phyloP scores from a whole-genome alignment of 164 flowering plant species.

The Protea cynaroides region DNA sequence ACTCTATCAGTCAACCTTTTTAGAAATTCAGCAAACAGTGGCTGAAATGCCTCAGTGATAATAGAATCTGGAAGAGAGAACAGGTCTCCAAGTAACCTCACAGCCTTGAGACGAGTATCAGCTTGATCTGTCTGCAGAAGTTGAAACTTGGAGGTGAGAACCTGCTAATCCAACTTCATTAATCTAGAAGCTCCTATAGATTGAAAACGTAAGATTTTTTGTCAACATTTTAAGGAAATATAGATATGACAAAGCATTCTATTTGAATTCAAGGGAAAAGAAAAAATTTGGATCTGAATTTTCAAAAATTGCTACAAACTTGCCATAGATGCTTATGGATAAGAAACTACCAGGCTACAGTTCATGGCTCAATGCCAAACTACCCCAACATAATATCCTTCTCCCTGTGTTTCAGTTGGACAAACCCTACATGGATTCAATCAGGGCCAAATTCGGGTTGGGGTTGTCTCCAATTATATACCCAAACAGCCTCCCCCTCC shows the following conservation, averaged over 20 bases:
- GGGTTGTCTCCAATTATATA: no score
- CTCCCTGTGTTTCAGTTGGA: background rate
- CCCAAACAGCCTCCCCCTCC: no score
- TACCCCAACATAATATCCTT: no score
- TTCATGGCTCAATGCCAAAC: no score
- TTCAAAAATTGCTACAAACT: background rate
- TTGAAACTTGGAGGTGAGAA: conserved; percentile 7
- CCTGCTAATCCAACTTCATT: no score
- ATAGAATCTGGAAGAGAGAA: conserved; percentile 61
- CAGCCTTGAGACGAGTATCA: conserved; percentile 74
- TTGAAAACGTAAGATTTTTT: background rate
- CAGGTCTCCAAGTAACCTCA: conserved; percentile 71
- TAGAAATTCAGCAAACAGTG: conserved; percentile 76
- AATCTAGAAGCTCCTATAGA: background rate
- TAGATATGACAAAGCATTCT: background rate
- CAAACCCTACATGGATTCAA: background rate
- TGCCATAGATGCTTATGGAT: background rate
- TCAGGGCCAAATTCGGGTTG: no score
- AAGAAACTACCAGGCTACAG: background rate
- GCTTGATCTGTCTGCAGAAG: conserved; percentile 67
- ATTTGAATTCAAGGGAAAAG: background rate
- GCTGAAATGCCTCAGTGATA: conserved; percentile 63
- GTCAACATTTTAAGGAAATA: background rate
- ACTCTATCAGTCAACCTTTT: conserved; percentile 90
- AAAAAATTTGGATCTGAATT: background rate